Base-by-base conservation (phyloP, 129 eudicot species). In the Helianthus annuus region DNA sequence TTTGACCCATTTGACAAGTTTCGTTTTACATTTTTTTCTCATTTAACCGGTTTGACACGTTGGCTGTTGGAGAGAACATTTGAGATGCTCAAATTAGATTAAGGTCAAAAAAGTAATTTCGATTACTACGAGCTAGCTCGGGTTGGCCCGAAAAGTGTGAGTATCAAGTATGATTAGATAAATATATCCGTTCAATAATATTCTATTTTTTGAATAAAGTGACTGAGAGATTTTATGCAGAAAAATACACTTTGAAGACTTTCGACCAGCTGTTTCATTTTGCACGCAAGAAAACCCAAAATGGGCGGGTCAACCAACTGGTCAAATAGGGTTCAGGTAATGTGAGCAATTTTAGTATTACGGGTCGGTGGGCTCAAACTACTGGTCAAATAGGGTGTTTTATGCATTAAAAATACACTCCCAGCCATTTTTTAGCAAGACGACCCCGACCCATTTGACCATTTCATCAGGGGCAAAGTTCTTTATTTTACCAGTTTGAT, bases 381-480 rank as follows among this genome's bases (percentile, higher is more conserved):
- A 5, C 4, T 5, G 3, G 48, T 48, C 13, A 19, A 16, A 15
- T 64, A 40, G 24, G 13, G 16, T 6, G 68, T 14, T 63, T 15
- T 62, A 62, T 59, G 65, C 27, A 36, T 7, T 63, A 63, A 62
- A 34, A 36, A 9, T 62, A 62, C 48, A 27, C 16, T 57, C 11
- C 32, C 44, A 13, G 45, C 66, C 63, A 46, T 5, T 38, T 52
- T 16, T 48, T 24, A 67, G 57, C 58, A 2, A 13, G 53, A 8
- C 9, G 7, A 53, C 64, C 12, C 36, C 9, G 7, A 53, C 64
- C 12, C 36, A 53, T 53, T 55, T 57, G 27, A 36, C 6, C 3
- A 32, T 15, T 49, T 1, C 49, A 38, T n/a, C 40, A 38, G 3
- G 14, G 1, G 68, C 32, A 39, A 63, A 38, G 55, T n/a, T 51